Conservation (phyloP, 345 rosid genomes). For the Schrenkiella parvula region DNA sequence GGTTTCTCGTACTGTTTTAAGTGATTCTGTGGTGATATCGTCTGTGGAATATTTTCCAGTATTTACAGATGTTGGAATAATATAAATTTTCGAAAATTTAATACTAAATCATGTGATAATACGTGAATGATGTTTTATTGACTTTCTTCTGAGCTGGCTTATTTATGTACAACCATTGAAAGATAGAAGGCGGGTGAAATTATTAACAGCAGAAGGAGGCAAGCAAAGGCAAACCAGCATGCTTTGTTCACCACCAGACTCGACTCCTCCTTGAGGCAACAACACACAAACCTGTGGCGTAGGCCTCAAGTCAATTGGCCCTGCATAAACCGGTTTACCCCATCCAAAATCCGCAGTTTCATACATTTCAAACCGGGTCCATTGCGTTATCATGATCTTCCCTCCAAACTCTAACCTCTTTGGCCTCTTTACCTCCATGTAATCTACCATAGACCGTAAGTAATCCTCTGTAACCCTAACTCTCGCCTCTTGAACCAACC, state of each 20-base stretch:
- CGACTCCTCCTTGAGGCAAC: constrained; percentile 61
- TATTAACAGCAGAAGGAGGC: constrained; percentile 55
- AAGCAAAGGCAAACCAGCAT: constrained; percentile 78
- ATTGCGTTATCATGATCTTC: constrained; percentile 80
- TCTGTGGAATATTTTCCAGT: not conserved
- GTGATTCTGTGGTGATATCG: constrained; percentile 2
- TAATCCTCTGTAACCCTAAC: constrained; percentile 68
- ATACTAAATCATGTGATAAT: not conserved
- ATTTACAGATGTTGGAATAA: not conserved
- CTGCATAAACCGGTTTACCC: constrained; percentile 81
- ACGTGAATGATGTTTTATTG: not conserved
- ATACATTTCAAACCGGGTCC: constrained; percentile 82
- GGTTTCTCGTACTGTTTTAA: not conserved
- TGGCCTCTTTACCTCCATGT: constrained; percentile 64
- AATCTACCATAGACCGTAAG: constrained; percentile 62
- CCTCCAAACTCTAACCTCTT: constrained; percentile 82
- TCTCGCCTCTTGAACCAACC: constrained; percentile 62
- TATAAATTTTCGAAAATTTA: not conserved
- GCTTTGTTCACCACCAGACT: constrained; percentile 42
- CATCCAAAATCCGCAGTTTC: constrained; percentile 90
- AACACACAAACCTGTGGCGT: constrained; percentile 90
- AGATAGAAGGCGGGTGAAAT: constrained; percentile 47
- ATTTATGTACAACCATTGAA: constrained; percentile 19
- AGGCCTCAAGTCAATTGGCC: constrained; percentile 83
- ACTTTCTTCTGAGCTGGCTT: not conserved